These are phyloP conservation scores for Stephania japonica DNA, from an alignment of 164 flowering plant species.

Conservation along the genomic window DNA sequence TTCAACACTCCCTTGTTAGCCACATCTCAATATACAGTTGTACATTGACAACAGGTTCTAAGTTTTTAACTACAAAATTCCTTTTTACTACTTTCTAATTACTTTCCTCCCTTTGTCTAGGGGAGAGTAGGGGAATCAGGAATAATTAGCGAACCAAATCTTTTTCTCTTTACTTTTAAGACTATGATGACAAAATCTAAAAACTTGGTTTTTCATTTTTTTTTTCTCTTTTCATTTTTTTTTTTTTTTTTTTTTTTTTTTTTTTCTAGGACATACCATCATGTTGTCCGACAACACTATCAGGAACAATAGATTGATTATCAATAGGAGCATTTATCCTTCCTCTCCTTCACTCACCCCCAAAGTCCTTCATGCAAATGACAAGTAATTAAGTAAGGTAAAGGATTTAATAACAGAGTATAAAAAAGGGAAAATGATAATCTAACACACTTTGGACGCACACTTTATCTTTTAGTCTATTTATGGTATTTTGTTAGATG, in stretches of 20 bases:
- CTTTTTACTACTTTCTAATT: neutral
- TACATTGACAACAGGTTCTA: neutral
- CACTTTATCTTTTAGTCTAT: too few species aligned
- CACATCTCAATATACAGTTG: neutral
- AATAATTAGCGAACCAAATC: neutral
- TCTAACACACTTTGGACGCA: too few species aligned
- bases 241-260: too few species aligned
- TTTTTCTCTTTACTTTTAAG: neutral
- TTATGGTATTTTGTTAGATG: too few species aligned
- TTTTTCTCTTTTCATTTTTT: too few species aligned
- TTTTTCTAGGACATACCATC: constrained; percentile 5
- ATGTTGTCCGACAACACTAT: constrained; percentile 4
- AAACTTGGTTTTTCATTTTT: neutral
- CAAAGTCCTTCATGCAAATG: constrained; percentile 26
- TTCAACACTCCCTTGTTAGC: neutral
- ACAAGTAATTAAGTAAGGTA: neutral
- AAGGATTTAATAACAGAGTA: neutral
- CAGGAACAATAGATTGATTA: constrained; percentile 2
- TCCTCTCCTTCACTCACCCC: constrained; percentile 19
- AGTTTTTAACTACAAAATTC: neutral
- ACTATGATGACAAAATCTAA: neutral
- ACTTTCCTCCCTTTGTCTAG: neutral
- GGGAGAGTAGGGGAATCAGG: neutral
- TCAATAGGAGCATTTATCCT: constrained; percentile 7
- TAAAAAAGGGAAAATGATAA: too few species aligned